These are phyloP conservation scores for Multifurca ochricompacta DNA, from an alignment of 768 basidiomycete genomes.

Conservation along the genomic window DNA sequence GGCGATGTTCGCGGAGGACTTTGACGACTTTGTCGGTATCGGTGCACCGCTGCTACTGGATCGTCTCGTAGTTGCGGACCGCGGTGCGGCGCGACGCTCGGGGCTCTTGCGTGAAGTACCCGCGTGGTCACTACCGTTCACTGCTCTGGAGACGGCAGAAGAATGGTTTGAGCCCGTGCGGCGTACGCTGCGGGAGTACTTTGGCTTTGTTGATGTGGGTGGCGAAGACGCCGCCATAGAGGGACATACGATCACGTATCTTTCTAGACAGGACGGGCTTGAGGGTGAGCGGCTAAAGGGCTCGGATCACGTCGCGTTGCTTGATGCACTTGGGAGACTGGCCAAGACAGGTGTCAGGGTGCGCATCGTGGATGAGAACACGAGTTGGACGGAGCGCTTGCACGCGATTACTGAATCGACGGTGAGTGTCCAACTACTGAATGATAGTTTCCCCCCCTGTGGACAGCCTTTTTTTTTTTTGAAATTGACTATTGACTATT, in stretches of 20 bases:
- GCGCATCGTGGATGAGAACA: slow-evolving; percentile 9
- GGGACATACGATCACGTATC: slow-evolving; percentile 55
- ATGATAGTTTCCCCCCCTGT: neutral
- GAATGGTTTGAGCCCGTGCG: slow-evolving; percentile 34
- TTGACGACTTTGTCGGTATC: slow-evolving; percentile 65
- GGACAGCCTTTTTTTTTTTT: neutral
- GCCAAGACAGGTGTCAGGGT: slow-evolving; percentile 21
- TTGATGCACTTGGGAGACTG: slow-evolving; percentile 49
- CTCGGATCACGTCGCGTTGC: slow-evolving; percentile 53
- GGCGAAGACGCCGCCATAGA: slow-evolving; percentile 17
- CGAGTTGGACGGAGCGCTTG: slow-evolving; percentile 19
- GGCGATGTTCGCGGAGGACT: slow-evolving; percentile 64
- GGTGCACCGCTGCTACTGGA: slow-evolving; percentile 66
- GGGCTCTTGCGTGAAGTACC: slow-evolving; percentile 16
- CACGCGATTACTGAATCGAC: slow-evolving; percentile 16
- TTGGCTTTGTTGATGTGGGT: slow-evolving; percentile 28
- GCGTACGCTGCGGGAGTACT: slow-evolving; percentile 36
- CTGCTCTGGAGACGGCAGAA: slow-evolving; percentile 36
- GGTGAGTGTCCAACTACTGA: neutral
- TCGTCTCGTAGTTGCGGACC: slow-evolving; percentile 70
- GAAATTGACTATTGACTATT: neutral
- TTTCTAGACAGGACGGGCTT: slow-evolving; percentile 50
- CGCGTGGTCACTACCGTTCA: slow-evolving; percentile 28
- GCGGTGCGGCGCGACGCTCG: slow-evolving; percentile 46
- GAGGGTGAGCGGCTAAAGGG: slow-evolving; percentile 40